phyloP scores from a whole-genome alignment of 164 flowering plant species.

The Tetrastigma voinierianum region DNA sequence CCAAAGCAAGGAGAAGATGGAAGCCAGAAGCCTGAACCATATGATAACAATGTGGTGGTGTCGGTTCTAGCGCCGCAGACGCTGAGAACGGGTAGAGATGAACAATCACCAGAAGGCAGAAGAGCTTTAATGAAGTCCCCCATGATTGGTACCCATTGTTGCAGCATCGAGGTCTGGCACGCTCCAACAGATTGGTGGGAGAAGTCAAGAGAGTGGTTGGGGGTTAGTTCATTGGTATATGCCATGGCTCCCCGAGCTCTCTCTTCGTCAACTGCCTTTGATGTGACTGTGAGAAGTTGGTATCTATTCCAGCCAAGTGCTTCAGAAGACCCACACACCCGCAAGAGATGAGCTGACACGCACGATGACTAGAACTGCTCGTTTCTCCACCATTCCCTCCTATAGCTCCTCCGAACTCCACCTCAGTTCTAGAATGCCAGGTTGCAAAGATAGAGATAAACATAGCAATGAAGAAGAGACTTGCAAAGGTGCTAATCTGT shows the following conservation, averaged over 20 bases:
- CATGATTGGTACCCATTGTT: conserved; percentile 77
- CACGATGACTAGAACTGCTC: conserved; percentile 96
- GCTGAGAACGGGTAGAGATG: conserved; percentile 90
- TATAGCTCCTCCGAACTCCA: conserved; percentile 93
- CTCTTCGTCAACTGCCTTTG: conserved; percentile 72
- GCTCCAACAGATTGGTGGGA: conserved; percentile 83
- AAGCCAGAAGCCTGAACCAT: conserved; percentile 85
- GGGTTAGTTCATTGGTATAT: conserved; percentile 86
- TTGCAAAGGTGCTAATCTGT: conserved; percentile 88
- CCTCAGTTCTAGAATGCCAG: conserved; percentile 80
- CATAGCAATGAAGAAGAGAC: conserved; percentile 73
- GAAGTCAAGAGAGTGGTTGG: conserved; percentile 81
- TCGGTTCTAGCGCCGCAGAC: conserved; percentile 88
- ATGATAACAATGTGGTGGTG: conserved; percentile 88
- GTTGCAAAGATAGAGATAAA: conserved; percentile 80
- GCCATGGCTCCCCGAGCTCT: conserved; percentile 77
- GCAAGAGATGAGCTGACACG: conserved; percentile 80
- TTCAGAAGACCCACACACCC: conserved; percentile 73
- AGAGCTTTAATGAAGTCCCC: conserved; percentile 86
- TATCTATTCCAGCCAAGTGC: conserved; percentile 75
- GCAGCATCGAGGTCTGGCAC: conserved; percentile 93
- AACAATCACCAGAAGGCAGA: conserved; percentile 77
- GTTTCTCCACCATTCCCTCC: conserved; percentile 95
- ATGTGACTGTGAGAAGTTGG: conserved; percentile 83
- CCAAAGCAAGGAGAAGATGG: conserved; percentile 91